Evolutionary conservation across 2,329 filamentous ascomycete genomes (phyloP), one percentile per base, ranked within the genome.

Genomic region (Diaporthe citri): DNA sequence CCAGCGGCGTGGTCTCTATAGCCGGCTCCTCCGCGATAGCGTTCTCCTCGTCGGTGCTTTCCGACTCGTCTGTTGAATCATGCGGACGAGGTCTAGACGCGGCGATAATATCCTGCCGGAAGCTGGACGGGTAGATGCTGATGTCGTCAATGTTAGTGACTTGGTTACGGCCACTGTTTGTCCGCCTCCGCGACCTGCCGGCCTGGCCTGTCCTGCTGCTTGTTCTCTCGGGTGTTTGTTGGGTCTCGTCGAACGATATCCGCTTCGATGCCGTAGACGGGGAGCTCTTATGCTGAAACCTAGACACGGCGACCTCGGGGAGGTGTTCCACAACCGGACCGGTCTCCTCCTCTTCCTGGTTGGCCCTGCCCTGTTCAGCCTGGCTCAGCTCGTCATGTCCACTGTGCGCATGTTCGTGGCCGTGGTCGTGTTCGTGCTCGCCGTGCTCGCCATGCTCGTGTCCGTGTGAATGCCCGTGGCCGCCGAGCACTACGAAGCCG

Each of bases 41-140:
- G 43, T 59, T 69, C 5, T 77, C 76, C n/a, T 74, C 75, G 10
- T 73, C 73, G 4, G 64, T 74, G 36, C 75, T 76, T 20, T 75
- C 76, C 20, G 74, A 74, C 73, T 74, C 73, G 41, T 51, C 25
- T n/a, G 70, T 72, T 31, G 72, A 73, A 9, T 81, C 82, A 76
- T 87, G 86, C 12, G 89, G 87, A 52, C 90, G 91, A 60, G 92
- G 86, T 69, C 91, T 90, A 75, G 92, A 93, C n/a, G 94, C 95
- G 51, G 93, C 93, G 78, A 98, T 97, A 79, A 99, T 98, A 73
- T 96, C 95, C 82, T 97, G 94, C 78, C 97, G 90, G 87, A 98
- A 95, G 77, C 93, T 96, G 34, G 95, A 93, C 3, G 97, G 97
- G 82, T 98, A 94, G 71, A 97, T 94, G 82, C 93, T 94, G 78